Conservation (phyloP, 192 early-diverging fungal genomes). For the Gamsiella multidivaricata region DNA sequence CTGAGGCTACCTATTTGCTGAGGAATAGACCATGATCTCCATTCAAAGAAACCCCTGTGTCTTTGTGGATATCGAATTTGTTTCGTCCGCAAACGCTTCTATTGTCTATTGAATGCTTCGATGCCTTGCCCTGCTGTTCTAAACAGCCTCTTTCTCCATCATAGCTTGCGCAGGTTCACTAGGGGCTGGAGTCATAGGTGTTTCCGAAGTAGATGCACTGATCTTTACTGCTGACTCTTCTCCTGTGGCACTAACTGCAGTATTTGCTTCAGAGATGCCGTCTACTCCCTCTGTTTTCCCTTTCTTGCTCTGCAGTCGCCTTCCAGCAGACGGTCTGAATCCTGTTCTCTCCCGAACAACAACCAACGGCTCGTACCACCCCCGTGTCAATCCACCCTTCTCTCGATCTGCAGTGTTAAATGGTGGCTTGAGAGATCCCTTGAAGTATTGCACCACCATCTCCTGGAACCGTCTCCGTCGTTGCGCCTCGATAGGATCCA, state of each 20-base stretch:
- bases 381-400: conserved; percentile 65
- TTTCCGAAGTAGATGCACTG: no score
- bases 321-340: conserved; percentile 34
- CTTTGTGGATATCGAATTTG: no score
- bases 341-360: conserved; percentile 47
- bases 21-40: no score
- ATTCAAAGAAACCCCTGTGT: no score
- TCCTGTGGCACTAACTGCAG: neutral
- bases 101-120: no score
- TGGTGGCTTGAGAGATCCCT: conserved; percentile 71
- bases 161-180: no score
- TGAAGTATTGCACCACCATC: conserved; percentile 58
- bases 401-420: conserved; percentile 71
- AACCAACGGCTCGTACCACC: conserved; percentile 55
- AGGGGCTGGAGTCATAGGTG: no score
- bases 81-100: no score
- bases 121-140: no score
- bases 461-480: conserved; percentile 47
- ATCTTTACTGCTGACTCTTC: no score
- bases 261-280: neutral
- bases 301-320: conserved; percentile 25
- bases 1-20: no score
- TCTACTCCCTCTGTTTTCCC: conserved; percentile 5
- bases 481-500: conserved; percentile 38
- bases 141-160: no score